These are phyloP conservation scores for Lachnellula subtilissima DNA, from an alignment of 2,329 filamentous ascomycete genomes.

Conservation along the genomic window DNA sequence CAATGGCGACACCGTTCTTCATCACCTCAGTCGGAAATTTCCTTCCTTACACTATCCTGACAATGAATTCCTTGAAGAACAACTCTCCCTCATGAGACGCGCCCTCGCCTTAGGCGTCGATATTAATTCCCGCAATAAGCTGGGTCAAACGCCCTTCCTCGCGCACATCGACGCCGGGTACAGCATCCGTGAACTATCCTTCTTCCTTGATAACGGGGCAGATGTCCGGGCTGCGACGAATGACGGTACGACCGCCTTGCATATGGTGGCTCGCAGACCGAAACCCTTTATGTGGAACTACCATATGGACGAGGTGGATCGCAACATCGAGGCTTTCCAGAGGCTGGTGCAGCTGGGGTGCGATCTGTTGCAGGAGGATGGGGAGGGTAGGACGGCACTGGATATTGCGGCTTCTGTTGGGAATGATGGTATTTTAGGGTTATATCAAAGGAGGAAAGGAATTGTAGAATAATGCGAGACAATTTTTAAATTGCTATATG, in stretches of 20 bases:
- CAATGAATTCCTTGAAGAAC: neutral
- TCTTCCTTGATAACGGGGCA: neutral
- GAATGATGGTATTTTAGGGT: conserved; percentile 12
- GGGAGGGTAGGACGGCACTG: conserved; percentile 12
- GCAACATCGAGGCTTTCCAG: neutral
- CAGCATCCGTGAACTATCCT: neutral
- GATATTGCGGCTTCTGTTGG: conserved; percentile 14
- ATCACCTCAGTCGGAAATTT: conserved; percentile 6
- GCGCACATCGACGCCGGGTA: neutral
- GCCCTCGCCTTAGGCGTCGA: conserved; percentile 6
- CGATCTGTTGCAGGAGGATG: conserved; percentile 15
- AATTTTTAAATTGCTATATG: no score
- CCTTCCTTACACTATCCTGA: neutral
- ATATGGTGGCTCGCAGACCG: neutral
- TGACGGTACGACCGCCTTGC: neutral
- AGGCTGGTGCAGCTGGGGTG: conserved; percentile 1
- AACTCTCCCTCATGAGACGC: neutral
- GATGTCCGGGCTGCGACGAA: neutral
- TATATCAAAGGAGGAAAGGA: conserved; percentile 9
- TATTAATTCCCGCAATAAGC: conserved; percentile 11
- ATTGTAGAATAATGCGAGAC: no score
- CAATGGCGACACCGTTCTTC: conserved; percentile 11
- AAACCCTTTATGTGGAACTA: neutral
- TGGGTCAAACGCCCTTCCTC: conserved; percentile 2
- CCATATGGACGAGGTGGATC: neutral